Percentiles rank a stretch among this genome's conserved stretches.
phyloP scores from a whole-genome alignment of 2,329 filamentous ascomycete species.

The Calonectria ilicicola region DNA sequence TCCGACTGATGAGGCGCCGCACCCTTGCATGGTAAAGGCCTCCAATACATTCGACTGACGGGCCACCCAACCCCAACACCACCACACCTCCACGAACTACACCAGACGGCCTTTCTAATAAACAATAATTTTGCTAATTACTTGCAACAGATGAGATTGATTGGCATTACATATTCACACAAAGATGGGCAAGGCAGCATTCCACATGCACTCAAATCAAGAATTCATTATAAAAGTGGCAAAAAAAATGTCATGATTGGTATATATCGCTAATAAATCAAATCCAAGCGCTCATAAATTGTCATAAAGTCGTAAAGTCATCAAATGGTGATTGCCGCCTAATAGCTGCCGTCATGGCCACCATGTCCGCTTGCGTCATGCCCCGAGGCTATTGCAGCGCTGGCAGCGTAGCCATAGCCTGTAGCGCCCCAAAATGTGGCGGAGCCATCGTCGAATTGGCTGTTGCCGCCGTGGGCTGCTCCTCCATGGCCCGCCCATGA shows the following conservation, averaged over 20 bases:
- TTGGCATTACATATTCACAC: not conserved
- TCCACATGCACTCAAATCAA: not conserved
- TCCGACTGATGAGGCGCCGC: not conserved
- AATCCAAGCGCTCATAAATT: not conserved
- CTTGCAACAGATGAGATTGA: not conserved
- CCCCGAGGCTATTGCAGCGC: not conserved
- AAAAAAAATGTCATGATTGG: not conserved
- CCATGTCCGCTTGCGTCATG: not conserved
- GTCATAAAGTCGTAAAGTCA: not conserved
- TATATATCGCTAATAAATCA: not conserved
- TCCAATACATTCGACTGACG: not conserved
- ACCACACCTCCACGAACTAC: too few species aligned
- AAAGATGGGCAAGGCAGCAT: not conserved
- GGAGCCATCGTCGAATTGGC: not conserved
- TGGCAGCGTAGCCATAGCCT: not conserved
- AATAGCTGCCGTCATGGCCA: slow-evolving; percentile 2
- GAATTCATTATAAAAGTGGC: not conserved
- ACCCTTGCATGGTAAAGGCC: not conserved
- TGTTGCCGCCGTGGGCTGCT: not conserved
- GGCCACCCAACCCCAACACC: not conserved
- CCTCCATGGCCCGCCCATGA: not conserved
- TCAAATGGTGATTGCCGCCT: not conserved
- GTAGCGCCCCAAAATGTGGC: not conserved
- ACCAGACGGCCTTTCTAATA: too few species aligned
- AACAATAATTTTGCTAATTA: too few species aligned